Evolutionary conservation across 345 rosid genomes (phyloP).

Genomic region (Angophora floribunda): DNA sequence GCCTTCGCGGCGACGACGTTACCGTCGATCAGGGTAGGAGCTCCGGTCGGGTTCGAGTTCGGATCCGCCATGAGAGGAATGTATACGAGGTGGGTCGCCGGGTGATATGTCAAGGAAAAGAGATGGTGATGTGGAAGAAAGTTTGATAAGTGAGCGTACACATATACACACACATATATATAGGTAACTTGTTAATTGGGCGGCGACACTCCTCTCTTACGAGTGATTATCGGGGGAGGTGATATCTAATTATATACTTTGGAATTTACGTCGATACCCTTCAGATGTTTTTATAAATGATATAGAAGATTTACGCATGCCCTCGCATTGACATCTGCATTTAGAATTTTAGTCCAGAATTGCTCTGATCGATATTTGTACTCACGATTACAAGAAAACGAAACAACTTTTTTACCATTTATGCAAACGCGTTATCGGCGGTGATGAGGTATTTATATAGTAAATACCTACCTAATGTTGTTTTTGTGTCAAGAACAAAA

Average conservation of each 20-base stretch:
- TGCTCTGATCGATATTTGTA: too few species aligned
- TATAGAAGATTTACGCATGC: neutral
- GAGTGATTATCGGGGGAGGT: neutral
- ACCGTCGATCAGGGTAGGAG: conserved; percentile 44
- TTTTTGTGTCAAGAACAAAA: too few species aligned
- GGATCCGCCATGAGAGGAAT: conserved; percentile 17
- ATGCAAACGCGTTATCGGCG: too few species aligned
- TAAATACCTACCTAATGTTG: too few species aligned
- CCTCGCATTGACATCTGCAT: neutral
- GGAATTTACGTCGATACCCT: neutral
- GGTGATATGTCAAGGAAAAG: neutral
- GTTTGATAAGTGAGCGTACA: neutral
- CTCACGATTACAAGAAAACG: too few species aligned
- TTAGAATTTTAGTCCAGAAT: neutral
- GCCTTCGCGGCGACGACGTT: conserved; percentile 58
- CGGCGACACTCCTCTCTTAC: neutral
- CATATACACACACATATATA: too few species aligned
- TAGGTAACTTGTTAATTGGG: neutral
- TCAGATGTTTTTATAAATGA: neutral
- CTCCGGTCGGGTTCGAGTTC: neutral
- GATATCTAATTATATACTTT: neutral
- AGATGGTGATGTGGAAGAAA: neutral
- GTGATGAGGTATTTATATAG: too few species aligned
- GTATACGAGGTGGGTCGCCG: neutral
- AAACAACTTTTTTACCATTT: too few species aligned